These are phyloP conservation scores for Delphinella strobiligena DNA, from an alignment of 2,329 filamentous ascomycete species.

Conservation along the genomic window DNA sequence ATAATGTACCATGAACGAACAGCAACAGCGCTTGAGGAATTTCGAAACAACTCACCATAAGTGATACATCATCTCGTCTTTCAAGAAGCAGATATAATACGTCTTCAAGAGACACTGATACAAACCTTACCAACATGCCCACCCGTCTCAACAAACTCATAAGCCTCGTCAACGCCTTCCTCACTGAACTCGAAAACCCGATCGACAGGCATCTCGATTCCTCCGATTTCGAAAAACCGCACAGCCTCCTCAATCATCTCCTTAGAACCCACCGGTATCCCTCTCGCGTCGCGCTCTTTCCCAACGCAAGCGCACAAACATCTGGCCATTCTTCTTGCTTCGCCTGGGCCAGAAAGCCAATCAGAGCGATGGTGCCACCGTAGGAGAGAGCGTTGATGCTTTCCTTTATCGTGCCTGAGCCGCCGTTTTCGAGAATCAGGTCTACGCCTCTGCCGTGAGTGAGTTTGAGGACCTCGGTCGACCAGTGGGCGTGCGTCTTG, in stretches of 20 bases:
- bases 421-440: conserved; percentile 39
- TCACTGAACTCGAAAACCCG: conserved; percentile 22
- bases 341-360: conserved; percentile 20
- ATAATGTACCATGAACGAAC: too few relatives aligned
- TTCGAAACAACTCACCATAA: too few relatives aligned
- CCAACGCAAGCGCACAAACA: conserved; percentile 18
- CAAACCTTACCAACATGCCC: conserved; percentile 27
- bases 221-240: conserved; percentile 18
- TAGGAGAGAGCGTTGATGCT: conserved; percentile 31
- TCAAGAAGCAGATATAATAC: too few relatives aligned
- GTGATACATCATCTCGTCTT: too few relatives aligned
- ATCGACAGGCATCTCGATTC: conserved; percentile 21
- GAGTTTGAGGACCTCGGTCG: conserved; percentile 41
- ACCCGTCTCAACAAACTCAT: conserved; percentile 15
- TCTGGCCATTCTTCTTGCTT: conserved; percentile 21
- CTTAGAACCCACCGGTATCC: conserved; percentile 24
- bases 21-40: too few relatives aligned
- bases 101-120: too few relatives aligned
- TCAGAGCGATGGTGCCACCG: conserved; percentile 28
- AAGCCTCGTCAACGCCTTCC: conserved; percentile 19
- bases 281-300: conserved; percentile 24
- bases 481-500: conserved; percentile 45
- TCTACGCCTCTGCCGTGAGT: conserved; percentile 31
- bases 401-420: conserved; percentile 33
- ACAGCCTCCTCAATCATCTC: conserved; percentile 24